Evolutionary conservation across 768 basidiomycete species (phyloP).

Genomic region (Xanthoconium stramineum): DNA sequence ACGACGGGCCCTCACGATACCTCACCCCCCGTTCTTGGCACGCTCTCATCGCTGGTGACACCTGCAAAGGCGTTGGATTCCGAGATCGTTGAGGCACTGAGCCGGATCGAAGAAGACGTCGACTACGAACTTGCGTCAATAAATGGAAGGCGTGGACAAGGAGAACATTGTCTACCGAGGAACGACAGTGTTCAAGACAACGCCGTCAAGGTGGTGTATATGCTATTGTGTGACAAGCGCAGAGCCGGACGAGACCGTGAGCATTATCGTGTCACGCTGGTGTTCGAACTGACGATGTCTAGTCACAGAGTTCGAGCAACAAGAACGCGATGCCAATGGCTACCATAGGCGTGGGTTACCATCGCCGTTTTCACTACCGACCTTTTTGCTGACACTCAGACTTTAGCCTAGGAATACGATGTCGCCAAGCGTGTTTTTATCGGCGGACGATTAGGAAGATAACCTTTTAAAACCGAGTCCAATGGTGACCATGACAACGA

Average conservation of each 20-base stretch:
- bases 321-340: constrained; percentile 84
- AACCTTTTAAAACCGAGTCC: constrained; percentile 85
- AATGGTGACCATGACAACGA: constrained; percentile 42
- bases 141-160: constrained; percentile 72
- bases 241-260: constrained; percentile 80
- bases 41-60: constrained; percentile 66
- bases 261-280: constrained; percentile 31
- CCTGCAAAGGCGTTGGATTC: constrained; percentile 73
- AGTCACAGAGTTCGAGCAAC: constrained; percentile 80
- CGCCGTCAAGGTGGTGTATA: constrained; percentile 94
- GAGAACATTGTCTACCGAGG: constrained; percentile 80
- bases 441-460: constrained; percentile 60
- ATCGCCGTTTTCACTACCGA: constrained; percentile 47
- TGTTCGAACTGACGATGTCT: constrained; percentile 17
- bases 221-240: constrained; percentile 86
- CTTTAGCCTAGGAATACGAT: constrained; percentile 64
- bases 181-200: constrained; percentile 88
- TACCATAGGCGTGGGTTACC: constrained; percentile 79
- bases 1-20: constrained; percentile 83
- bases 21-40: constrained; percentile 76
- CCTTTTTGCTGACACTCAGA: constrained; percentile 1
- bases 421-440: constrained; percentile 66
- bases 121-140: constrained; percentile 75
- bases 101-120: constrained; percentile 88
- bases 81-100: constrained; percentile 87